Conservation (phyloP, 225 moss, liverwort and hornwort genomes). For the Asterella californica region DNA sequence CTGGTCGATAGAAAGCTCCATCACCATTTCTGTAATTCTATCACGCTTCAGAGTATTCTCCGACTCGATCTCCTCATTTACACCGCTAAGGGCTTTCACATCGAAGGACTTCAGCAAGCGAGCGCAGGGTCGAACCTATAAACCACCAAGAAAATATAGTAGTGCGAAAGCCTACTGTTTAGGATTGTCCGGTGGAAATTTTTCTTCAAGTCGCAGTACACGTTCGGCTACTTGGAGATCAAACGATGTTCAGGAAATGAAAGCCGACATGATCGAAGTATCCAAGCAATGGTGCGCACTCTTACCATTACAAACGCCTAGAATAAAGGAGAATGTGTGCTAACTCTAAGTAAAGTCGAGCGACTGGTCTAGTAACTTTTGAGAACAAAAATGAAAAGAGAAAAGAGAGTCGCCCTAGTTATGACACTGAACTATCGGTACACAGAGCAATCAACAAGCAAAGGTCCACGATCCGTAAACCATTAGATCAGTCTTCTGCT, state of each 20-base stretch:
- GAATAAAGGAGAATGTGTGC: too few species aligned
- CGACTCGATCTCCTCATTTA: constrained; percentile 71
- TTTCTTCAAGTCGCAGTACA: neutral
- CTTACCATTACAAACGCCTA: too few species aligned
- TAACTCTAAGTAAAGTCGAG: too few species aligned
- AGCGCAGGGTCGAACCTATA: constrained; percentile 88
- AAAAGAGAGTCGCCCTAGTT: too few species aligned
- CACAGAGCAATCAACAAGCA: too few species aligned
- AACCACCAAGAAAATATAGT: neutral
- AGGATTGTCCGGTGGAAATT: neutral
- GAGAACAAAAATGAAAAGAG: too few species aligned
- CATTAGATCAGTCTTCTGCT: too few species aligned
- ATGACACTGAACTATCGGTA: too few species aligned
- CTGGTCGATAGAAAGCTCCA: constrained; percentile 81
- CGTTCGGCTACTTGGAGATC: neutral
- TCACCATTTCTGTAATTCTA: constrained; percentile 79
- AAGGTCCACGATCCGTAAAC: too few species aligned
- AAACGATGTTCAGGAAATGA: neutral
- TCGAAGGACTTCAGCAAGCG: constrained; percentile 88
- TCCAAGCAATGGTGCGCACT: too few species aligned
- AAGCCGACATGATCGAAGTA: neutral
- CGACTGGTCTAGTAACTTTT: too few species aligned
- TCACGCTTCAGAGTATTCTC: constrained; percentile 80
- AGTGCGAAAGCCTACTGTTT: neutral
- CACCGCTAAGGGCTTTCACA: constrained; percentile 64